Evolutionary conservation across 169 alveolate species (phyloP).

Genomic region (Plasmodium gaboni): DNA sequence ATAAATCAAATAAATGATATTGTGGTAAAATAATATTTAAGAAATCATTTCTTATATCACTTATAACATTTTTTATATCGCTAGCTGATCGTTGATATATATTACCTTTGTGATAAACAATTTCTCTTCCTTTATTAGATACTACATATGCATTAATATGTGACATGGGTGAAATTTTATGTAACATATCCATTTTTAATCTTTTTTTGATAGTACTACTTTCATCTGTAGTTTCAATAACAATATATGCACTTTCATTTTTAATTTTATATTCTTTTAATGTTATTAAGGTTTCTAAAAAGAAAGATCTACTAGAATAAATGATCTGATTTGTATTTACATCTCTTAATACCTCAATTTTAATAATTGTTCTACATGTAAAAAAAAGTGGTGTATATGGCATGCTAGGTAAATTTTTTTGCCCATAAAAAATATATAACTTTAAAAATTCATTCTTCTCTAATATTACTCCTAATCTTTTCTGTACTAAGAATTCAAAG

Average conservation of each 20-base stretch:
- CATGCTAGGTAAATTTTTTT: constrained; percentile 29
- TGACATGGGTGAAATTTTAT: constrained; percentile 59
- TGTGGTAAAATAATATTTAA: constrained; percentile 59
- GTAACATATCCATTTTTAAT: constrained; percentile 64
- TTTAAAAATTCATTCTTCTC: constrained; percentile 56
- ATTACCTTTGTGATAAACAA: constrained; percentile 69
- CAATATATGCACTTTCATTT: constrained; percentile 57
- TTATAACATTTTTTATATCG: constrained; percentile 56
- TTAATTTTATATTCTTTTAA: constrained; percentile 59
- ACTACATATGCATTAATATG: constrained; percentile 63
- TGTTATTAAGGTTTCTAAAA: constrained; percentile 62
- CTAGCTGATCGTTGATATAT: constrained; percentile 64
- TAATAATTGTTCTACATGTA: constrained; percentile 63
- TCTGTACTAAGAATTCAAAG: constrained; percentile 29
- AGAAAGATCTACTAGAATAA: constrained; percentile 65
- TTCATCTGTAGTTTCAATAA: constrained; percentile 65
- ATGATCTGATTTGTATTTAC: constrained; percentile 53
- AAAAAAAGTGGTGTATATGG: constrained; percentile 49
- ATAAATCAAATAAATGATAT: constrained; percentile 43
- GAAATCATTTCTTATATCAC: constrained; percentile 63
- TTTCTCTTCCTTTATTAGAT: constrained; percentile 56
- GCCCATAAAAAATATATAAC: constrained; percentile 53
- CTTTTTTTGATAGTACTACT: constrained; percentile 51
- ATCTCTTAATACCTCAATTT: constrained; percentile 66
- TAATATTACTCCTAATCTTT: constrained; percentile 31